Percentiles rank a stretch among this genome's conserved stretches.
Evolutionary conservation across 164 flowering plant species (phyloP).

Genomic region (Akebia trifoliata): DNA sequence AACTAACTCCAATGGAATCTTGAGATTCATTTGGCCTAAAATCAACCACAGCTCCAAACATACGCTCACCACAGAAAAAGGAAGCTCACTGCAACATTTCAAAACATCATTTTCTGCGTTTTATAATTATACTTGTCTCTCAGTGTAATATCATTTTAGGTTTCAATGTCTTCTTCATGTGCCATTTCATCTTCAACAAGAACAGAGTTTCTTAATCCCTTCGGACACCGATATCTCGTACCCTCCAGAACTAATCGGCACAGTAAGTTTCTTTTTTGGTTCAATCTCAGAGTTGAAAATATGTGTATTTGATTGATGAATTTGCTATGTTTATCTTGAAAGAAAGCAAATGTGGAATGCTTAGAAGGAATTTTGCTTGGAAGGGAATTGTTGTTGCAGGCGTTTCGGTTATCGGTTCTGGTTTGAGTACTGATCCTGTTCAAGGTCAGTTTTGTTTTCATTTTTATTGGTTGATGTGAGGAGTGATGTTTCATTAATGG

Average conservation of each 20-base stretch:
- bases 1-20: not conserved
- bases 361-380: conserved; percentile 58
- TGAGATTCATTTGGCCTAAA: conserved; percentile 17
- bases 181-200: conserved; percentile 30
- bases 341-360: conserved; percentile 57
- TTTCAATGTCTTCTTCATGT: conserved; percentile 32
- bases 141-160: not conserved
- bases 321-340: conserved; percentile 3
- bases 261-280: conserved; percentile 9
- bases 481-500: too few species aligned
- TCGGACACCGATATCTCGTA: conserved; percentile 14
- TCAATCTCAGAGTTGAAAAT: too few species aligned
- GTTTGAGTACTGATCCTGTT: conserved; percentile 40
- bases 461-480: not conserved
- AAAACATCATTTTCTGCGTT: not conserved
- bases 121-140: conserved; percentile 1
- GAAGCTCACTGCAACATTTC: not conserved
- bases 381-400: conserved; percentile 66
- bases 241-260: conserved; percentile 18
- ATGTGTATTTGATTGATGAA: not conserved
- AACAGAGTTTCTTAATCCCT: conserved; percentile 27
- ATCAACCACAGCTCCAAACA: conserved; percentile 27
- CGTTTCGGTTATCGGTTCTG: conserved; percentile 43
- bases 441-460: conserved; percentile 34
- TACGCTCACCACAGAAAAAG: conserved; percentile 18